Evolutionary conservation across 768 basidiomycete genomes (phyloP).

Genomic region (Dendrothele bispora): DNA sequence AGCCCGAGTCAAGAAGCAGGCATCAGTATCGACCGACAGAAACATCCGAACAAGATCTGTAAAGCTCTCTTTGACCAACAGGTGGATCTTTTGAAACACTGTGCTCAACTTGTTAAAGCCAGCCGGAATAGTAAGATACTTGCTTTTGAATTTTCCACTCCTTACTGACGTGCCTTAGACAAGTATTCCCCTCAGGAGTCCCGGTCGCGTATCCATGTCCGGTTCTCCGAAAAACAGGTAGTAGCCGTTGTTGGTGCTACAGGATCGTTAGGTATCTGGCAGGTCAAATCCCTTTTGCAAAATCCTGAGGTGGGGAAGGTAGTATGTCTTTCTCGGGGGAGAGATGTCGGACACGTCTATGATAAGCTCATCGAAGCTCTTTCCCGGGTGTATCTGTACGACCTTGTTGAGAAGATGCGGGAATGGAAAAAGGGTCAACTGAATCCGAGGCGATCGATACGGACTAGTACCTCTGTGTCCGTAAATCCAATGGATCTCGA

Average conservation of each 20-base stretch:
- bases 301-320: slow-evolving; percentile 7
- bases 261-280: slow-evolving; percentile 13
- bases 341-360: slow-evolving; percentile 3
- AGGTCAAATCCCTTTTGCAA: slow-evolving; percentile 9
- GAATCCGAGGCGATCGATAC: too few species aligned
- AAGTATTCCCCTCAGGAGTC: too few species aligned
- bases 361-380: slow-evolving; percentile 9
- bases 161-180: too few species aligned
- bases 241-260: slow-evolving; percentile 12
- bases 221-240: neutral
- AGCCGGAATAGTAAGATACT: too few species aligned
- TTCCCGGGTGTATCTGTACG: neutral
- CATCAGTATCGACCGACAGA: too few species aligned
- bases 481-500: slow-evolving; percentile 2
- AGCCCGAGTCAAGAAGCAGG: too few species aligned
- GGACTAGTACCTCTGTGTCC: neutral
- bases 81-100: slow-evolving; percentile 1
- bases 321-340: slow-evolving; percentile 11
- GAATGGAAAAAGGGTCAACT: slow-evolving; percentile 5
- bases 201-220: neutral
- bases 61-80: slow-evolving; percentile 5
- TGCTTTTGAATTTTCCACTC: too few species aligned
- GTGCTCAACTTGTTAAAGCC: slow-evolving; percentile 4
- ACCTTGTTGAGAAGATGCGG: slow-evolving; percentile 1
- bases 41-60: too few species aligned